Base-by-base conservation (phyloP, 2,329 filamentous ascomycete genomes). In the Mycogone perniciosa region DNA sequence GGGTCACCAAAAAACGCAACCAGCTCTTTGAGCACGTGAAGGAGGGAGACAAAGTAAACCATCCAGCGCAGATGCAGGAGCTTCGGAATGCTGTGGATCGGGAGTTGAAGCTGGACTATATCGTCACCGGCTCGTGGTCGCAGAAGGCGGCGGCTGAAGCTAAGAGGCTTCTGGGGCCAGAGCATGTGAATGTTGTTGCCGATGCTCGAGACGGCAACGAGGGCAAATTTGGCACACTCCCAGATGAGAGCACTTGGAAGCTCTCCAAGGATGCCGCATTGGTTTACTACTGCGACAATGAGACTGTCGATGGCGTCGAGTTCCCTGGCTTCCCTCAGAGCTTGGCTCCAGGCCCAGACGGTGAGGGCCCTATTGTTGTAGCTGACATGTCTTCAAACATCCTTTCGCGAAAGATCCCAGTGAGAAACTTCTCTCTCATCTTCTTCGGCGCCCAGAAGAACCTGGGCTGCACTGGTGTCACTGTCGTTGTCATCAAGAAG, bases 391-490 rank as follows among this genome's bases (percentile, higher is more conserved):
- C 81, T 43, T 96, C 89, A 53, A 97, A 96, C 69, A 96, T 97
- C 64, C 82, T 97, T 46, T 89, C 88, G 43, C 77, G 89, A 40
- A 79, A 77, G 55, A 79, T 96, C 27, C 85, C 91, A 33, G 79
- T 95, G 44, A 76, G 75, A 59, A 91, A 93, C 64, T 95, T 86
- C 70, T 86, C 85, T 1, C 75, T 86, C 58, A 86, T 97, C 64
- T 96, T 96, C 72, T 95, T 90, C 55, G 90, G 91, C 43, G 90
- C 91, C 0, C 92, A 96, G 67, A 96, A 97, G 80, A 96, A 97
- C 70, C 78, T 96, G 8, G 92, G 91, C 30, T 82, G 81, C 3
- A 84, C 92, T 1, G 92, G 92, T 53, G 80, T 97, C 54, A 93
- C 92, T 5, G 87, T 96, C 30, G 85, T 87, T 10, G 84, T 96